Percentiles rank a stretch among this genome's conserved stretches.
Conservation (phyloP, 768 basidiomycete genomes). For the Paxillus ammoniavirescens region DNA sequence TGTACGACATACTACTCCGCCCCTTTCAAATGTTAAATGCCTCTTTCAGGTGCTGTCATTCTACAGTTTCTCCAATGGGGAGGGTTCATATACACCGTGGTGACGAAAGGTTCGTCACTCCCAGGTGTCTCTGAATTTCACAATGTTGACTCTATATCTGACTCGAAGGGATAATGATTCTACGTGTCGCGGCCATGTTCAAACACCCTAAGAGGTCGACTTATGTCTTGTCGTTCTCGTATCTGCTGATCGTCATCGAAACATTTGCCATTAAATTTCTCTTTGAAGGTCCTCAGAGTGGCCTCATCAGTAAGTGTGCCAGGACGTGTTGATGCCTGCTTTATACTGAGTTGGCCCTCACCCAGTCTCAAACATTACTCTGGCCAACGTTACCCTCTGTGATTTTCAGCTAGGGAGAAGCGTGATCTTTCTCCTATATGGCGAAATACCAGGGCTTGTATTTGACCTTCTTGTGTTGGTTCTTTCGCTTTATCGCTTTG, state of each 20-base stretch:
- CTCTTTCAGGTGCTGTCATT: neutral
- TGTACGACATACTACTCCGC: neutral
- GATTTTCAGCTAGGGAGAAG: neutral
- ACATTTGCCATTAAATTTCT: neutral
- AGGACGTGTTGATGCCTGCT: no score
- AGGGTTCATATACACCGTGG: neutral
- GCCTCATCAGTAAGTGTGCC: neutral
- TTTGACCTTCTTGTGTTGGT: slow-evolving; percentile 10
- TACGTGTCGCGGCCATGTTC: slow-evolving; percentile 16
- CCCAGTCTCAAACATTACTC: no score
- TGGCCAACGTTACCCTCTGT: neutral
- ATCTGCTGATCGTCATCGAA: neutral
- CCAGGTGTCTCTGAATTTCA: no score
- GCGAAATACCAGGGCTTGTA: neutral
- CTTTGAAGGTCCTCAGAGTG: neutral
- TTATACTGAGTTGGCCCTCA: neutral
- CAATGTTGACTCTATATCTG: neutral
- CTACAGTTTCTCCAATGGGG: neutral
- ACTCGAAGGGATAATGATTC: slow-evolving; percentile 12
- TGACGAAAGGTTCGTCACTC: slow-evolving; percentile 4
- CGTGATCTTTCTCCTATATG: neutral
- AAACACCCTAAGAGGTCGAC: neutral
- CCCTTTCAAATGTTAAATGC: neutral
- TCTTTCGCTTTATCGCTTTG: slow-evolving; percentile 9
- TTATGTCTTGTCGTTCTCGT: slow-evolving; percentile 1